Evolutionary conservation across 169 alveolate genomes (phyloP).

Genomic region (Plasmodium relictum): DNA sequence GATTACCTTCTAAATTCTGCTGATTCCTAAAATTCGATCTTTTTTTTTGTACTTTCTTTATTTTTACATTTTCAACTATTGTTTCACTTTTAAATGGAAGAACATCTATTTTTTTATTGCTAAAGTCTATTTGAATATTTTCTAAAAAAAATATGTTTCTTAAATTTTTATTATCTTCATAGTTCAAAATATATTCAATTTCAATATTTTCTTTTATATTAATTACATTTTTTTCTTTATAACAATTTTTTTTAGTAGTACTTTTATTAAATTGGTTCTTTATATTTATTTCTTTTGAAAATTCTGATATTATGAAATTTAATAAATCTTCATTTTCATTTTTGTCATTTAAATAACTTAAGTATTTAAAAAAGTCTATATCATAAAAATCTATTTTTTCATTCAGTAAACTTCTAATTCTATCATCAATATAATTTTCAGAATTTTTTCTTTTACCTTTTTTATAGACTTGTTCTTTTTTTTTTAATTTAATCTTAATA

Average conservation of each 20-base stretch:
- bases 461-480: neutral
- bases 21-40: neutral
- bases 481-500: neutral
- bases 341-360: slow-evolving; percentile 14
- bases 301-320: neutral
- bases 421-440: neutral
- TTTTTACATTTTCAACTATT: slow-evolving; percentile 2
- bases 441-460: neutral
- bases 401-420: neutral
- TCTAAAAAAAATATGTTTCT: slow-evolving; percentile 47
- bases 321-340: neutral
- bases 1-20: neutral
- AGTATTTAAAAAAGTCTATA: slow-evolving; percentile 2
- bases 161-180: slow-evolving; percentile 30
- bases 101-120: slow-evolving; percentile 21
- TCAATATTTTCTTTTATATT: slow-evolving; percentile 35
- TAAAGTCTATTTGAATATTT: slow-evolving; percentile 50
- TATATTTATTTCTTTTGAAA: neutral
- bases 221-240: neutral
- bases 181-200: slow-evolving; percentile 25
- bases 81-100: slow-evolving; percentile 52
- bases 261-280: neutral
- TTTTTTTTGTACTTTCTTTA: neutral
- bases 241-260: neutral
- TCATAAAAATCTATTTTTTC: neutral